Conservation (phyloP, 306 rosid species). For the peach (Prunus persica) region DNA sequence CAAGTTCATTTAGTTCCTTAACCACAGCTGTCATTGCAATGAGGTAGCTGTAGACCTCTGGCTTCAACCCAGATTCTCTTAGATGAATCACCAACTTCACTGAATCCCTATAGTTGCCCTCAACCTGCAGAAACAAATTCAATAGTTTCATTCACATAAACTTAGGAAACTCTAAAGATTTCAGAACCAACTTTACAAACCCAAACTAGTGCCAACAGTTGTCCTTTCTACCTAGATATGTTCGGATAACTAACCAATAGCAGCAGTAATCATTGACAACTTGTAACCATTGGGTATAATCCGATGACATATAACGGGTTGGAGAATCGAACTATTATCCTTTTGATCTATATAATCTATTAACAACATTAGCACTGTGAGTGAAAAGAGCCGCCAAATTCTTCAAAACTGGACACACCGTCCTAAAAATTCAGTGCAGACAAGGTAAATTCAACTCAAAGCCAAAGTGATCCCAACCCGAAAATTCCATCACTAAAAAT, state of each 20-base stretch:
- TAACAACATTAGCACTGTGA: background rate
- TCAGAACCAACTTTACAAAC: background rate
- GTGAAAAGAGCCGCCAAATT: background rate
- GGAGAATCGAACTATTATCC: background rate
- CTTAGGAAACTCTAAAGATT: background rate
- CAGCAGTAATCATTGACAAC: background rate
- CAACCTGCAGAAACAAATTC: slow-evolving; percentile 49
- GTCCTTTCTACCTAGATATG: background rate
- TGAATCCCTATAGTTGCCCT: slow-evolving; percentile 69
- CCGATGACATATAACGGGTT: background rate
- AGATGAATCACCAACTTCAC: slow-evolving; percentile 66
- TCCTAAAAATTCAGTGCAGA: background rate
- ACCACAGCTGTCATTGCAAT: slow-evolving; percentile 94
- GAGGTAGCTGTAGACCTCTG: slow-evolving; percentile 89
- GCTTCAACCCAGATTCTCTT: slow-evolving; percentile 84
- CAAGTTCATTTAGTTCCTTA: slow-evolving; percentile 82
- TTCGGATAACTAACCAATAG: background rate
- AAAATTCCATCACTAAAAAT: background rate
- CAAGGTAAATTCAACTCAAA: slow-evolving; percentile 9
- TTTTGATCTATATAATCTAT: background rate
- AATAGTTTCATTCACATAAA: slow-evolving; percentile 11
- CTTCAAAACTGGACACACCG: background rate
- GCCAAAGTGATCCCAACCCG: slow-evolving; percentile 12
- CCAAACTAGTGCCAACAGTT: background rate
- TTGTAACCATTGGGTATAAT: background rate